Conservation (phyloP, 2,329 filamentous ascomycete genomes). For the Acrocalymma vagum region DNA sequence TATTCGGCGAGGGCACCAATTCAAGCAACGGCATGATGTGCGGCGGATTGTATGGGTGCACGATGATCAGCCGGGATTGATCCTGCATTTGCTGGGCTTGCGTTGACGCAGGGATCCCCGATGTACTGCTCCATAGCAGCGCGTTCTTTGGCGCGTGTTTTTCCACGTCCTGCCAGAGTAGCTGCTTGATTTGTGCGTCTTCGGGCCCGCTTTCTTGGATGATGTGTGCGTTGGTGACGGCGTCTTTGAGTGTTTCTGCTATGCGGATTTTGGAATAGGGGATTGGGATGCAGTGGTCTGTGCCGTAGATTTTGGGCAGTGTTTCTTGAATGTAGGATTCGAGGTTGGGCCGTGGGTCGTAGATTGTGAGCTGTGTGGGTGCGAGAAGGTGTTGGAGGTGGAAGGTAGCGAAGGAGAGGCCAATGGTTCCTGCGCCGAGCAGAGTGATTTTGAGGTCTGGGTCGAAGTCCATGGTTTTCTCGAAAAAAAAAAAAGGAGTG, state of each 20-base stretch:
- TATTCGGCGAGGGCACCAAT: conserved; percentile 61
- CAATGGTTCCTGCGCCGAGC: conserved; percentile 60
- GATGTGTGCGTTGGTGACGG: conserved; percentile 58
- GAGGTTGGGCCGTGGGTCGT: conserved; percentile 60
- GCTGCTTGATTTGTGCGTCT: conserved; percentile 59
- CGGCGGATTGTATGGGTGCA: conserved; percentile 70
- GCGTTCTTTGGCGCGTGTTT: conserved; percentile 52
- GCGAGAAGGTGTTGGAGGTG: conserved; percentile 57
- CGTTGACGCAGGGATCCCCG: conserved; percentile 63
- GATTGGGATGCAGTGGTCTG: conserved; percentile 9
- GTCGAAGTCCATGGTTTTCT: too few species aligned
- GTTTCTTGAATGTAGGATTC: conserved; percentile 52
- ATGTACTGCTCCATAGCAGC: conserved; percentile 66
- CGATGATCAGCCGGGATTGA: conserved; percentile 59
- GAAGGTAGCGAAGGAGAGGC: conserved; percentile 64
- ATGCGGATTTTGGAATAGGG: conserved; percentile 46
- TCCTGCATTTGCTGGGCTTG: conserved; percentile 56
- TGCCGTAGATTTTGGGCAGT: conserved; percentile 56
- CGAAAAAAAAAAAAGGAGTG: too few species aligned
- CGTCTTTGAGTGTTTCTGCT: conserved; percentile 45
- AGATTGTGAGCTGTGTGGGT: conserved; percentile 55
- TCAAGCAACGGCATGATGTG: conserved; percentile 70
- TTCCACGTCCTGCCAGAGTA: conserved; percentile 62
- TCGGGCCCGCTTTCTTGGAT: conserved; percentile 70
- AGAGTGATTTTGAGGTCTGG: conserved; percentile 46